These are phyloP conservation scores for Prosopis cineraria DNA, from an alignment of 306 rosid species.

Conservation along the genomic window DNA sequence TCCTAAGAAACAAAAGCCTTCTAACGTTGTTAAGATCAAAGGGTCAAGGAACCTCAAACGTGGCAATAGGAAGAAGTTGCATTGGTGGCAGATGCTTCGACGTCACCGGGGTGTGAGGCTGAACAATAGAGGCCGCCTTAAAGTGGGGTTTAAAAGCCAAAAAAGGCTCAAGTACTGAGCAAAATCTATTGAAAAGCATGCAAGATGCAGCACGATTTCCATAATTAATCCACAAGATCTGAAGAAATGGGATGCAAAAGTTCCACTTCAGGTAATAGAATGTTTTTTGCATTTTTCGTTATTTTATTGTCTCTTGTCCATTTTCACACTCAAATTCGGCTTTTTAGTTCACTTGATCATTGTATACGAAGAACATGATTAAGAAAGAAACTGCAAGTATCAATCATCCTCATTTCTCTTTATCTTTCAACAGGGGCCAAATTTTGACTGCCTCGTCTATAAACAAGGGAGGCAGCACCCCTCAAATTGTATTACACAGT, in stretches of 20 bases:
- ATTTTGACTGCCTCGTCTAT: not conserved
- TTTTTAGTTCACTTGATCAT: not conserved
- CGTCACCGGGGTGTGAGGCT: conserved; percentile 49
- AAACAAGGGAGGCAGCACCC: not conserved
- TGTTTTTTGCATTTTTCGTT: not conserved
- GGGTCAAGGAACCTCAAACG: conserved; percentile 20
- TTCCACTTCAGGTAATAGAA: conserved; percentile 10
- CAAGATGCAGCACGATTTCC: not conserved
- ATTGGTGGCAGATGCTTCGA: conserved; percentile 55
- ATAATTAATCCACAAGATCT: conserved; percentile 55
- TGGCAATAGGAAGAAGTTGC: conserved; percentile 46
- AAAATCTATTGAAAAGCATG: not conserved
- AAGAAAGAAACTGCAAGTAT: not conserved
- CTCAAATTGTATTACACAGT: not conserved
- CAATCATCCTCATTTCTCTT: not conserved
- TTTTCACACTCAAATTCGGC: not conserved
- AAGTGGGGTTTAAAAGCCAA: conserved; percentile 43
- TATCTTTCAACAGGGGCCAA: not conserved
- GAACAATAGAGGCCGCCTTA: conserved; percentile 48
- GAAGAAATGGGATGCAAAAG: conserved; percentile 45
- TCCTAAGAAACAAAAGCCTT: conserved; percentile 41
- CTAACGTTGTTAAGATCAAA: conserved; percentile 21
- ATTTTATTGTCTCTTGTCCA: not conserved
- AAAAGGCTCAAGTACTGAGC: conserved; percentile 32
- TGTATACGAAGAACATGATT: not conserved